Evolutionary conservation across 192 early-diverging fungal species (phyloP).

Genomic region (Backusella westeae): DNA sequence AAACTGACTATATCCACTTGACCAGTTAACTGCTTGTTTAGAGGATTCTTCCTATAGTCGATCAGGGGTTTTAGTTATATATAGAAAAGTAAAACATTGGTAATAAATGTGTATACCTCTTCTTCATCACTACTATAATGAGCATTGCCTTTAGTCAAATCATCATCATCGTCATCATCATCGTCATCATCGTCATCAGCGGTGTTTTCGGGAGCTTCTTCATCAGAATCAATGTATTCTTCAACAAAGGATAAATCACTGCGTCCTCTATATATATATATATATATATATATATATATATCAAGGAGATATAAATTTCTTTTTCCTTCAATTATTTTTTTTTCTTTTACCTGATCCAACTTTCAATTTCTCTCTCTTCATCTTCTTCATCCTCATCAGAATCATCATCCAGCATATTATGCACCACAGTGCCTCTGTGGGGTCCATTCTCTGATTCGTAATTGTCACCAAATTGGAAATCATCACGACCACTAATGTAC

Average conservation of each 20-base stretch:
- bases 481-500: not conserved
- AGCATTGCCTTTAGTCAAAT: not conserved
- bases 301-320: not conserved
- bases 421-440: not conserved
- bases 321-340: not conserved
- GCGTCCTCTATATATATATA: not conserved
- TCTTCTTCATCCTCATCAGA: not conserved
- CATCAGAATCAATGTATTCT: not conserved
- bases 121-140: not conserved
- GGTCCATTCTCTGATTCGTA: not conserved
- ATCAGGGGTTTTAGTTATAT: not conserved
- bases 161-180: not conserved
- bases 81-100: not conserved
- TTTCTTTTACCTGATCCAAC: not conserved
- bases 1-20: not conserved
- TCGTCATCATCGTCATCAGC: not conserved
- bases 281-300: not conserved
- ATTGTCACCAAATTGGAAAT: not conserved
- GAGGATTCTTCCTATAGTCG: not conserved
- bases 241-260: slow-evolving; percentile 1
- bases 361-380: not conserved
- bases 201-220: not conserved
- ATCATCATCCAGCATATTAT: not conserved
- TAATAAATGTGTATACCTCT: not conserved
- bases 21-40: not conserved